Percentiles rank a stretch among this genome's conserved stretches.
Conservation (phyloP, 2,329 filamentous ascomycete genomes). For the Fusarium nisikadoi region DNA sequence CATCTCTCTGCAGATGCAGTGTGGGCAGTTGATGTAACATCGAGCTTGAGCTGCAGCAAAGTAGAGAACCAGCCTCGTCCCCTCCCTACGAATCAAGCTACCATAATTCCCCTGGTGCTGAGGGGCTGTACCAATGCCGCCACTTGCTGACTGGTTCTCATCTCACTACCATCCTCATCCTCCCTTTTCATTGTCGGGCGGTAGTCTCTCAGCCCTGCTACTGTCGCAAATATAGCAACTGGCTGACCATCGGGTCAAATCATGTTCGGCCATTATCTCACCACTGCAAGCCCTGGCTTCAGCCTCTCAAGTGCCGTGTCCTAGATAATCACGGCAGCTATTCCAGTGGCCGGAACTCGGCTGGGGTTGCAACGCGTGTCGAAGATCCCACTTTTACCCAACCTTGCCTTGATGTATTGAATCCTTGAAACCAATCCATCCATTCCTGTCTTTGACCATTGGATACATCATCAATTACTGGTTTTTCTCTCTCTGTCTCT, state of each 20-base stretch:
- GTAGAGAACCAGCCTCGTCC: constrained; percentile 1
- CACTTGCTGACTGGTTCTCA: neutral
- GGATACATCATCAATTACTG: neutral
- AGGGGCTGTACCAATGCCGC: neutral
- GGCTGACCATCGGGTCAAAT: constrained; percentile 6
- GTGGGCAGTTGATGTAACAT: constrained; percentile 10
- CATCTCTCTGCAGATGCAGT: neutral
- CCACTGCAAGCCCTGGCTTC: constrained; percentile 18
- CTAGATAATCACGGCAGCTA: neutral
- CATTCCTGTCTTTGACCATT: neutral
- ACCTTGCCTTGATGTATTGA: constrained; percentile 10
- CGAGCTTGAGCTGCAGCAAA: constrained; percentile 6
- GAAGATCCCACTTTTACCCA: constrained; percentile 26
- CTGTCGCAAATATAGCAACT: constrained; percentile 41
- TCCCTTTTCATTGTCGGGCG: neutral
- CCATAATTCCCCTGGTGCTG: neutral
- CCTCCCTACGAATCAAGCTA: constrained; percentile 3
- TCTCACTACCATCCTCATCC: neutral
- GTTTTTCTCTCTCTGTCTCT: neutral
- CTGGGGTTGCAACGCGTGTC: constrained; percentile 10
- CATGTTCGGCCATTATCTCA: constrained; percentile 20
- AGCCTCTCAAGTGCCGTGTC: neutral
- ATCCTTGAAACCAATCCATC: constrained; percentile 5
- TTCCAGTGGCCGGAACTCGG: constrained; percentile 7
- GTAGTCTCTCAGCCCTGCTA: constrained; percentile 6